Evolutionary conservation across 2,329 filamentous ascomycete species (phyloP), one percentile per base, ranked within the genome.

Genomic region (Magnaporthales sp.): DNA sequence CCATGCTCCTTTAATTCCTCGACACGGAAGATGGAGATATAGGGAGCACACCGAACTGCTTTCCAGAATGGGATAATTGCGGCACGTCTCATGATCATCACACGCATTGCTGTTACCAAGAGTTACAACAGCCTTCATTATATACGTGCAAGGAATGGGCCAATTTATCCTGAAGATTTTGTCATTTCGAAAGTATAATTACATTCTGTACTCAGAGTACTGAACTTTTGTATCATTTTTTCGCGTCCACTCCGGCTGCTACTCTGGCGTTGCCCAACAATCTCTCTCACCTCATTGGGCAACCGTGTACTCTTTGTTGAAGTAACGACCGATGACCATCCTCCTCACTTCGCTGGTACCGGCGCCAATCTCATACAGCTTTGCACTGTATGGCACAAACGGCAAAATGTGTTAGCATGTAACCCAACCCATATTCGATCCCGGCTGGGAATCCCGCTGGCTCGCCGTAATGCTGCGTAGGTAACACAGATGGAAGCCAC

Each of bases 311-410:
- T 96, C 89, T 80, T 91, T 93, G 78, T 97, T 97, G 72, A 97
- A 97, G 0, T 89, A 91, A 70, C 93, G 83, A 30, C 95, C 94
- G 74, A 99, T 97, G 4, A 99, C 92, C 87, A 98, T 96, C 70
- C 93, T 84, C 70, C 95, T 84, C 64, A 99, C 89, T 80, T 99
- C 95, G 68, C 92, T 97, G 3, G 95, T 98, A 6, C 95, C 95
- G 5, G 95, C 95, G 1, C 95, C 95, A 75, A 99, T 98, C 80
- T 98, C 95, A 77, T 99, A 99, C 68, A 99, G 77, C 76, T 89
- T 89, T 46, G 86, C 86, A 77, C 85, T 87, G 69, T 32, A 58
- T n/a, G 29, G 27, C 38, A 30, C 26, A 26, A 30, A 56, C 22
- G 29, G 29, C 10, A 64, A 68, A 9, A 66, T 68, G 15, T 67